Evolutionary conservation across 2,329 filamentous ascomycete species (phyloP).

Genomic region (Neofusicoccum umdonicola): DNA sequence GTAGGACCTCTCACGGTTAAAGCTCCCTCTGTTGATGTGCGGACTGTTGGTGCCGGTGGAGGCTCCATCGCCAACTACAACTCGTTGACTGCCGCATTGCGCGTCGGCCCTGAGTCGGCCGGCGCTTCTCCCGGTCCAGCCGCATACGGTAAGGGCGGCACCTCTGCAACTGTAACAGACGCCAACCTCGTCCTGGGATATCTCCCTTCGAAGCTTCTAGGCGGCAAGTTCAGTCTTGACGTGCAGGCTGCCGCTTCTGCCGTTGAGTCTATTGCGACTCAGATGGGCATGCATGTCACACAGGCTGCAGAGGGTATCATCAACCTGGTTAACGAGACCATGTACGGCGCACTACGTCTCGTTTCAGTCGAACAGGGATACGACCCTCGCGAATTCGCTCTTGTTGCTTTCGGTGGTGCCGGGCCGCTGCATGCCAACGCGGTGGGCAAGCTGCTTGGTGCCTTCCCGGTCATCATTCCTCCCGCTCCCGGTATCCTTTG

Average conservation of each 20-base stretch:
- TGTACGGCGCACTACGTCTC: constrained; percentile 51
- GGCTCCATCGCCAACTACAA: constrained; percentile 51
- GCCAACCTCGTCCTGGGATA: constrained; percentile 51
- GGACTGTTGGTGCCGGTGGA: constrained; percentile 50
- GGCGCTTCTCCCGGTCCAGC: constrained; percentile 50
- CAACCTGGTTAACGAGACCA: constrained; percentile 51
- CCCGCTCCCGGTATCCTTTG: constrained; percentile 51
- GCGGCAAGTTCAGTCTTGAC: constrained; percentile 47
- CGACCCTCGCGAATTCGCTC: constrained; percentile 51
- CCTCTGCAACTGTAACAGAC: constrained; percentile 49
- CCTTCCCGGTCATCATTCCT: constrained; percentile 54
- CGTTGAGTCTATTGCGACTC: constrained; percentile 44
- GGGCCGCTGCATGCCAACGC: constrained; percentile 53
- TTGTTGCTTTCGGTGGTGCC: constrained; percentile 52
- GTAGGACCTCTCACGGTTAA: constrained; percentile 46
- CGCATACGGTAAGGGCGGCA: constrained; percentile 50
- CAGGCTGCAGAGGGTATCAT: constrained; percentile 51
- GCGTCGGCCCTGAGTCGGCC: constrained; percentile 53
- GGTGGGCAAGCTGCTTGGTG: constrained; percentile 49
- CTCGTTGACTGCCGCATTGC: constrained; percentile 46
- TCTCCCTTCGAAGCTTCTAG: constrained; percentile 46
- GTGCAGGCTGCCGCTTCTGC: constrained; percentile 42
- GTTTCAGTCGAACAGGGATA: constrained; percentile 54
- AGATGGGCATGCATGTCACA: constrained; percentile 45
- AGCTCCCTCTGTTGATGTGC: constrained; percentile 49